phyloP scores from a whole-genome alignment of 2,329 filamentous ascomycete genomes.

The Aspergillus sp. region DNA sequence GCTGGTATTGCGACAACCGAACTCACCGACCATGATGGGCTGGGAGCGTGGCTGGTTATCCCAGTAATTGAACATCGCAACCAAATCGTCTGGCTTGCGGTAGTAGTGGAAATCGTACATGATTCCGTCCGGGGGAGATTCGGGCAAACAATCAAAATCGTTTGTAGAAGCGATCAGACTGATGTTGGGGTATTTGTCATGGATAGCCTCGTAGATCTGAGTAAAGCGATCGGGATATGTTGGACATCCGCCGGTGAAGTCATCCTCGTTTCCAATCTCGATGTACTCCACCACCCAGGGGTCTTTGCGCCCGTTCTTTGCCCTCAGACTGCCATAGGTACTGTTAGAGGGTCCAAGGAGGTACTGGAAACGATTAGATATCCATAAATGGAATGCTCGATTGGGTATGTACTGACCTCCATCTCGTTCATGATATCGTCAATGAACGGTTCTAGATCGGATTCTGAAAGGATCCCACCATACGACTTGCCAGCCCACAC shows the following conservation, averaged over 20 bases:
- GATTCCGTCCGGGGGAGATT: constrained; percentile 33
- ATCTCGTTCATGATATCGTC: constrained; percentile 62
- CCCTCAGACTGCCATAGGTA: constrained; percentile 56
- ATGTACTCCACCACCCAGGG: constrained; percentile 60
- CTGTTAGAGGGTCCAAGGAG: constrained; percentile 54
- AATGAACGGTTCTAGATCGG: constrained; percentile 55
- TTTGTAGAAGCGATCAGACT: constrained; percentile 51
- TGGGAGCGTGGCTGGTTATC: constrained; percentile 48
- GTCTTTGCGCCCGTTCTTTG: constrained; percentile 56
- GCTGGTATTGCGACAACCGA: constrained; percentile 24
- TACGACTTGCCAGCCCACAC: constrained; percentile 58
- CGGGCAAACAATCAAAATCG: constrained; percentile 26
- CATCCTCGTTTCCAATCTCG: constrained; percentile 67
- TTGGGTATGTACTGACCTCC: constrained; percentile 35
- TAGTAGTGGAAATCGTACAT: constrained; percentile 54
- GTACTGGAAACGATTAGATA: constrained; percentile 37
- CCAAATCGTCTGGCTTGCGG: constrained; percentile 49
- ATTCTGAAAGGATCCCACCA: constrained; percentile 47
- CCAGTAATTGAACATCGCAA: constrained; percentile 52
- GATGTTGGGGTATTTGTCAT: constrained; percentile 53
- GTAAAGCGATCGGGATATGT: constrained; percentile 57
- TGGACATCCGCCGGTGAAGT: constrained; percentile 51
- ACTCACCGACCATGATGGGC: constrained; percentile 31
- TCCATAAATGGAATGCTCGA: not conserved
- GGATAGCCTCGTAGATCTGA: constrained; percentile 59